Evolutionary conservation across 306 rosid genomes (phyloP).

Genomic region (Morella rubra): DNA sequence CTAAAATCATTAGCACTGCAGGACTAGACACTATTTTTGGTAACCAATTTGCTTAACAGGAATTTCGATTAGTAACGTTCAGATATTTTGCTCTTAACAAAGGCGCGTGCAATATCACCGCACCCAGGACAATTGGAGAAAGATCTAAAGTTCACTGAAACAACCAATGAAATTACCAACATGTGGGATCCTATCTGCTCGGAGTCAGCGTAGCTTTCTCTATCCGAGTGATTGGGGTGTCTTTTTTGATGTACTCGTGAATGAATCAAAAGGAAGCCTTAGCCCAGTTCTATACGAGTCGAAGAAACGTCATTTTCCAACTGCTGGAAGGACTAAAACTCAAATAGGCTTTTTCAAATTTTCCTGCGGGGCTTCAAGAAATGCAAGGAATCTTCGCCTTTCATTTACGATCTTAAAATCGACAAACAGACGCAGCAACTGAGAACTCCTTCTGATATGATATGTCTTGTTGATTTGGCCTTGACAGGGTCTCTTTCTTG

Average conservation of each 20-base stretch:
- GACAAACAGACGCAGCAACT: slow-evolving; percentile 23
- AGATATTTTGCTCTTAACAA: background rate
- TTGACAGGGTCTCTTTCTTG: slow-evolving; percentile 9
- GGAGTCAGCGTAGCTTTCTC: background rate
- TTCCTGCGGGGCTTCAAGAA: slow-evolving; percentile 11
- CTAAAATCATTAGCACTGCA: too few species aligned
- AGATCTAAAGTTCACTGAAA: background rate
- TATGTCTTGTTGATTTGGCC: slow-evolving; percentile 30
- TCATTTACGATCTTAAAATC: slow-evolving; percentile 28
- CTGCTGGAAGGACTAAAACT: background rate
- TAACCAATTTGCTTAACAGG: too few species aligned
- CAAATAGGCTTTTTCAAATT: background rate
- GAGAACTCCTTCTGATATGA: slow-evolving; percentile 29
- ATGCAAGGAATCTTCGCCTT: slow-evolving; percentile 20
- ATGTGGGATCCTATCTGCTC: background rate
- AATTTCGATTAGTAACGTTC: background rate
- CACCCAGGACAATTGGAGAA: background rate
- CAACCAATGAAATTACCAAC: background rate
- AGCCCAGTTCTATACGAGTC: background rate
- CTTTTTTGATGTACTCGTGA: background rate
- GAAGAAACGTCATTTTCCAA: background rate
- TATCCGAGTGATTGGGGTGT: background rate
- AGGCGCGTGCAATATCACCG: background rate
- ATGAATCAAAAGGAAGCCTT: background rate
- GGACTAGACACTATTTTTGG: too few species aligned